Evolutionary conservation across 192 early-diverging fungal species (phyloP).

Genomic region (Entomortierella parvispora): DNA sequence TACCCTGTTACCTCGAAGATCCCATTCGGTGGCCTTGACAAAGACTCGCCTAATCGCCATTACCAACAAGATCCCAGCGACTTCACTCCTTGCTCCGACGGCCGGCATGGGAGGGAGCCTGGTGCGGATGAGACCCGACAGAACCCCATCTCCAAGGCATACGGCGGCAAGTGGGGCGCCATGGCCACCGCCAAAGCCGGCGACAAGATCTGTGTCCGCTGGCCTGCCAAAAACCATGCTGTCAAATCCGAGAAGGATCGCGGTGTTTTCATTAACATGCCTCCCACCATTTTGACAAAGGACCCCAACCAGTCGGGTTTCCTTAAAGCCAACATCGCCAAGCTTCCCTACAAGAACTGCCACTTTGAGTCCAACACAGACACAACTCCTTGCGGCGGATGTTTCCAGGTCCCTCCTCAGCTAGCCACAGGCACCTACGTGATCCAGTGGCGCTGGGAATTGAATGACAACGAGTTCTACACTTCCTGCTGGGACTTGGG

Average conservation of each 20-base stretch:
- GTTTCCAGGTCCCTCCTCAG: conserved; percentile 18
- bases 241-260: conserved; percentile 14
- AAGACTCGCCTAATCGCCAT: conserved; percentile 18
- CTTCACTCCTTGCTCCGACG: conserved; percentile 30
- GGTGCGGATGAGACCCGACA: conserved; percentile 28
- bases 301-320: conserved; percentile 30
- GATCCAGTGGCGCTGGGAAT: conserved; percentile 49
- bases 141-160: conserved; percentile 32
- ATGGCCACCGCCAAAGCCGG: conserved; percentile 29
- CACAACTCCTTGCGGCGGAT: conserved; percentile 44
- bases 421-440: conserved; percentile 33
- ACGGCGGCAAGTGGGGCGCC: conserved; percentile 25
- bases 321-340: conserved; percentile 20
- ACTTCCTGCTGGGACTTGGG: conserved; percentile 48
- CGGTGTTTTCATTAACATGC: conserved; percentile 43
- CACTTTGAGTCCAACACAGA: conserved; percentile 20
- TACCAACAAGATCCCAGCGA: conserved; percentile 30
- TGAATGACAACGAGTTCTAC: conserved; percentile 44
- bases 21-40: conserved; percentile 21
- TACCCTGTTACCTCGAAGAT: conserved; percentile 20
- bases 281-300: conserved; percentile 9
- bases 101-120: conserved; percentile 11
- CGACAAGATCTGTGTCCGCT: conserved; percentile 37
- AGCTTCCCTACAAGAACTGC: conserved; percentile 50
- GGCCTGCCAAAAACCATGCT: conserved; percentile 52